A percentile compares a stretch with the other conserved stretches of the same genome.
Conservation (phyloP, 192 early-diverging fungal genomes). For the Coemansia sp. region DNA sequence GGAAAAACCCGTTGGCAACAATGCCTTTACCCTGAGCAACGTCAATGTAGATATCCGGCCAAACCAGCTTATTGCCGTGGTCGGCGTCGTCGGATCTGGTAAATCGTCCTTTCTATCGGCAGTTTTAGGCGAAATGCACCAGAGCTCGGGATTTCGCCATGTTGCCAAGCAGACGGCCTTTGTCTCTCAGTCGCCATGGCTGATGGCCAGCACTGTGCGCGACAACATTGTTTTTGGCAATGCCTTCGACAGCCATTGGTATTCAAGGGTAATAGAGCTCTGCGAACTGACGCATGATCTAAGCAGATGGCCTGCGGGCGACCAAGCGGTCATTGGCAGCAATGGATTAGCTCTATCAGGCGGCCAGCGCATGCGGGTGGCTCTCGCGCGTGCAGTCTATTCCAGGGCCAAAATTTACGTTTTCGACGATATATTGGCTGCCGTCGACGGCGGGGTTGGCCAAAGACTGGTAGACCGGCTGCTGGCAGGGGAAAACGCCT, state of each 20-base stretch:
- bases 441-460: slow-evolving; percentile 61
- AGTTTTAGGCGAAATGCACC: slow-evolving; percentile 71
- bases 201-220: slow-evolving; percentile 45
- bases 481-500: slow-evolving; percentile 56
- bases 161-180: slow-evolving; percentile 1
- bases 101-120: slow-evolving; percentile 61
- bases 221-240: slow-evolving; percentile 49
- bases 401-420: slow-evolving; percentile 64
- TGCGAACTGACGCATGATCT: slow-evolving; percentile 41
- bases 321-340: slow-evolving; percentile 57
- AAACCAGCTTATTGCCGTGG: slow-evolving; percentile 66
- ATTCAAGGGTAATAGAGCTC: slow-evolving; percentile 6
- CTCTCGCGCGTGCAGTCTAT: slow-evolving; percentile 71
- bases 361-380: slow-evolving; percentile 65
- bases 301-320: slow-evolving; percentile 18
- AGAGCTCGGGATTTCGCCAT: background rate
- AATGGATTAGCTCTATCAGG: slow-evolving; percentile 59
- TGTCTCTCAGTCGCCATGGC: slow-evolving; percentile 45
- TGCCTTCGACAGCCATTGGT: slow-evolving; percentile 29
- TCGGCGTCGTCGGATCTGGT: slow-evolving; percentile 60
- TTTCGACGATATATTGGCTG: slow-evolving; percentile 66
- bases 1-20: background rate
- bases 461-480: slow-evolving; percentile 57
- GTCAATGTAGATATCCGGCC: slow-evolving; percentile 57
- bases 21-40: slow-evolving; percentile 53